Evolutionary conservation across 371 early-diverging fungal species (phyloP).

Genomic region (Mucor saturninus): DNA sequence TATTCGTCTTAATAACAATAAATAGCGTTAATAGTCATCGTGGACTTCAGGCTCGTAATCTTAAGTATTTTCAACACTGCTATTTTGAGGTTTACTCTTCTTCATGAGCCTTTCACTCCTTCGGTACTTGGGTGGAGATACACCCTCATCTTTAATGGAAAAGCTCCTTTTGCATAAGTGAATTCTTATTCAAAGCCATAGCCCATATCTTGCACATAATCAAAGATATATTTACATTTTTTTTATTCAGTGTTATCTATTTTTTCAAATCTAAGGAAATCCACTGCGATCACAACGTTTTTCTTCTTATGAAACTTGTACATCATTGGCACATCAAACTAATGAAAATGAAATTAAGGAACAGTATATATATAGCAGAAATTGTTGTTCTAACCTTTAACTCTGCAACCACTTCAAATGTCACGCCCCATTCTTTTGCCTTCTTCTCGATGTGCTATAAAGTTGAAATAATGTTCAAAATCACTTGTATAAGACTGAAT

Average conservation of each 20-base stretch:
- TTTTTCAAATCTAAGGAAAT: constrained; percentile 69
- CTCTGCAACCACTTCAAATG: constrained; percentile 78
- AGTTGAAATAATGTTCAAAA: not conserved
- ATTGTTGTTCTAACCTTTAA: constrained; percentile 49
- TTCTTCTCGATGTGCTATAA: constrained; percentile 70
- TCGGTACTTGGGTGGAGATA: not conserved
- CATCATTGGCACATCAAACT: constrained; percentile 86
- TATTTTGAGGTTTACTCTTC: not conserved
- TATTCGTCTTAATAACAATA: no score
- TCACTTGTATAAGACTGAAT: not conserved
- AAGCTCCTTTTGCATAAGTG: constrained; percentile 24
- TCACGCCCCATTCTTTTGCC: constrained; percentile 77
- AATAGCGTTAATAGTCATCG: no score
- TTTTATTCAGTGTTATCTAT: no score
- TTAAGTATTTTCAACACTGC: not conserved
- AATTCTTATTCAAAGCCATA: constrained; percentile 22
- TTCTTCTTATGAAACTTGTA: constrained; percentile 86
- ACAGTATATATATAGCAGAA: not conserved
- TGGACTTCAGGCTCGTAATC: no score
- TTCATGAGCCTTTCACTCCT: not conserved
- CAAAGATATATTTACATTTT: no score
- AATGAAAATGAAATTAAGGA: not conserved
- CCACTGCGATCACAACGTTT: constrained; percentile 78
- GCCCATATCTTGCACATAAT: no score
- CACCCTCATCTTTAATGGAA: not conserved